These are phyloP conservation scores for Lobosporangium transversale DNA, from an alignment of 192 early-diverging fungal genomes.

Conservation along the genomic window DNA sequence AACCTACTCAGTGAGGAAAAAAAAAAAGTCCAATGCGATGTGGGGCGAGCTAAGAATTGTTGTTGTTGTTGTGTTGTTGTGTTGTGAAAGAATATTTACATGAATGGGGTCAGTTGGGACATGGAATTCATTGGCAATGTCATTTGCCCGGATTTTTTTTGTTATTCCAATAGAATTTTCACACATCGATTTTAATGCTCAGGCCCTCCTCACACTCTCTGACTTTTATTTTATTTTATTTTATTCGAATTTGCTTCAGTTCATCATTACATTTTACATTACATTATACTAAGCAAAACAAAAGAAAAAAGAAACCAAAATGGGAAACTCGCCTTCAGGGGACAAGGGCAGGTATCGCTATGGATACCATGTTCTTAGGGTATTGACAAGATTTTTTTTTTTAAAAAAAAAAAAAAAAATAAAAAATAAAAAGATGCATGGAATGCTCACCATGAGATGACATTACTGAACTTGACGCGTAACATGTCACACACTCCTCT, in stretches of 20 bases:
- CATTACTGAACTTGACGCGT: neutral
- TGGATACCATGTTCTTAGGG: conserved; percentile 77
- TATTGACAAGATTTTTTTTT: conserved; percentile 14
- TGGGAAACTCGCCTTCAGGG: conserved; percentile 61
- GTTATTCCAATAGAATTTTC: neutral
- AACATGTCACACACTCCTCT: neutral
- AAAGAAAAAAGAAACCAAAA: neutral
- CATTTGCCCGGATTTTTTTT: no score
- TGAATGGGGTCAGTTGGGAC: neutral
- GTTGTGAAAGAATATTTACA: no score
- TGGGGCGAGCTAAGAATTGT: no score
- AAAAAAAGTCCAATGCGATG: neutral
- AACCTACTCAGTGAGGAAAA: neutral
- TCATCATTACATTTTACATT: neutral
- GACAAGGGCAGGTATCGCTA: conserved; percentile 56
- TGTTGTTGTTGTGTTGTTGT: no score
- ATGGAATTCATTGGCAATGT: no score
- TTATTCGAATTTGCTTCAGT: neutral
- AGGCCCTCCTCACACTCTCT: no score
- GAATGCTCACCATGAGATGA: neutral
- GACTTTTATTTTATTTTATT: no score
- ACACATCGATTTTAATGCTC: neutral
- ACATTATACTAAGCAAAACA: neutral
- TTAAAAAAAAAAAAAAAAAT: neutral
- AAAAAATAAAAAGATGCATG: neutral